phyloP scores from a whole-genome alignment of 2,329 filamentous ascomycete genomes.

The Colletotrichum kahawae region DNA sequence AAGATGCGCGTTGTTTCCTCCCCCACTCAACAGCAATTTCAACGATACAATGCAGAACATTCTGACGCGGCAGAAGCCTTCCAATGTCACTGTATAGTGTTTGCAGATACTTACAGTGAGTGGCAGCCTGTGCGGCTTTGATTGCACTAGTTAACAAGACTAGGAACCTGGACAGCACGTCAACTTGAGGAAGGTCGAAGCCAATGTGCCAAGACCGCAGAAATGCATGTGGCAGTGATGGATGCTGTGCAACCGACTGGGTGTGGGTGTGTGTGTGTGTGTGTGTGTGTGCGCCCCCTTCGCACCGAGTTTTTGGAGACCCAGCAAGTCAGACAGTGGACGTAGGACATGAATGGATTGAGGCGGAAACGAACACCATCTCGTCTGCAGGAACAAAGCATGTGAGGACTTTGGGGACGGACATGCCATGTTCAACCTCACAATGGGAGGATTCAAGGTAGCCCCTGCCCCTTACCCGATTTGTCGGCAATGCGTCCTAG shows the following conservation, averaged over 20 bases:
- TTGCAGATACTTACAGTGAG: neutral
- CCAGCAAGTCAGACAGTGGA: neutral
- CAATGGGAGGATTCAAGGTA: too few species aligned
- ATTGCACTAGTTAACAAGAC: neutral
- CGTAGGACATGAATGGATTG: neutral
- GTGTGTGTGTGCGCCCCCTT: too few species aligned
- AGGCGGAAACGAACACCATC: slow-evolving; percentile 4
- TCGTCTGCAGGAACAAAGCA: neutral
- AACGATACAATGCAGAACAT: neutral
- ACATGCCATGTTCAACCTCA: neutral
- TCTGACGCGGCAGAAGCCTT: neutral
- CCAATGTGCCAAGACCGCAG: slow-evolving; percentile 5
- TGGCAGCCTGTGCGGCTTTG: neutral
- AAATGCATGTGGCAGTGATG: neutral
- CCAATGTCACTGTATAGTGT: neutral
- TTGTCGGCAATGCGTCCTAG: too few species aligned
- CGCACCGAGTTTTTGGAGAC: neutral
- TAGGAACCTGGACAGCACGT: neutral
- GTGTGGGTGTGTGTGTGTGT: neutral
- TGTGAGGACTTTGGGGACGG: neutral
- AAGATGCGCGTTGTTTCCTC: too few species aligned
- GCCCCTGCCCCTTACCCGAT: too few species aligned
- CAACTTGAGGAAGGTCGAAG: slow-evolving; percentile 7
- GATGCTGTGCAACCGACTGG: too few species aligned
- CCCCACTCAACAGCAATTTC: neutral